phyloP scores from a whole-genome alignment of 192 early-diverging fungal genomes.

The Podochytrium sp. region DNA sequence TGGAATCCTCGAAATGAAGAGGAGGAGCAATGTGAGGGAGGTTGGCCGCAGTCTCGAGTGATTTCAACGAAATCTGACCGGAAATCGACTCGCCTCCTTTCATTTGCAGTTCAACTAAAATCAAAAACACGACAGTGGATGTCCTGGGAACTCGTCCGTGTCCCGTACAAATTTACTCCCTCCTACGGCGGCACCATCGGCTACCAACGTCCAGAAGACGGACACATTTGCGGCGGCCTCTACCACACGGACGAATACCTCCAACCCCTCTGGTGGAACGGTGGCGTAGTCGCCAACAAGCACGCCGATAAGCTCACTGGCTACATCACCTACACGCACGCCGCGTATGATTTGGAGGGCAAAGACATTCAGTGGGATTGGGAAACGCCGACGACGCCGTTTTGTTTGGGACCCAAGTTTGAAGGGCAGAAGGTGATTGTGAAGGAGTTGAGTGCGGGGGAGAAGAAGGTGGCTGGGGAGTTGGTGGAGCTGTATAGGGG shows the following conservation, averaged over 20 bases:
- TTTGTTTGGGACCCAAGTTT: slow-evolving; percentile 34
- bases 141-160: slow-evolving; percentile 62
- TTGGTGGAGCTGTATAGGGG: slow-evolving; percentile 22
- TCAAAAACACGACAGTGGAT: slow-evolving; percentile 62
- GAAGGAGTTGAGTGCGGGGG: background rate
- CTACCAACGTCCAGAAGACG: slow-evolving; percentile 42
- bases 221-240: slow-evolving; percentile 33
- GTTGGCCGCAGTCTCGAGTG: too few species aligned
- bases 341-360: slow-evolving; percentile 11
- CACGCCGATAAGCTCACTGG: slow-evolving; percentile 7
- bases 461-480: background rate
- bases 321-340: slow-evolving; percentile 16
- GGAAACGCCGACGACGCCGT: slow-evolving; percentile 40
- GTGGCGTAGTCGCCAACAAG: slow-evolving; percentile 47
- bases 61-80: too few species aligned
- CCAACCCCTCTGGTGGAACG: slow-evolving; percentile 42
- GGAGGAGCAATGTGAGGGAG: background rate
- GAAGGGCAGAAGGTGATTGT: slow-evolving; percentile 18
- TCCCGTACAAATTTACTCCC: slow-evolving; percentile 59
- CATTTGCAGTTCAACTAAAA: too few species aligned
- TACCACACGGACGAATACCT: slow-evolving; percentile 36
- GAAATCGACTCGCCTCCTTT: too few species aligned
- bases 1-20: background rate
- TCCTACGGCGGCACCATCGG: slow-evolving; percentile 63
- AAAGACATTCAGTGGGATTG: slow-evolving; percentile 40